Evolutionary conservation across 1,284 basidiomycete species (phyloP).

Genomic region (Porodaedalea pini): DNA sequence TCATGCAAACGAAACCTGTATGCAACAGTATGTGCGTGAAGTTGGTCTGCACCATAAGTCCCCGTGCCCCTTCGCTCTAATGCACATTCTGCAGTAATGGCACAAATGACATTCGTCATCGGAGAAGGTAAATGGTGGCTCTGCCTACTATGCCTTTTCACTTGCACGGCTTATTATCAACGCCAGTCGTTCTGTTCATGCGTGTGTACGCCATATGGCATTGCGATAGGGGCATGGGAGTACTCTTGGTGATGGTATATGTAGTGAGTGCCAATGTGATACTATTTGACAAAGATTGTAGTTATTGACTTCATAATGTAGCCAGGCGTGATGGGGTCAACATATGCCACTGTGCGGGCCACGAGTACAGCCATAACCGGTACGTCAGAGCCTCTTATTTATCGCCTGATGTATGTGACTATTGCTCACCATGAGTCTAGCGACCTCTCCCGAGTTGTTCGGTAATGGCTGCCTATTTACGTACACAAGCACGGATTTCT

Average conservation of each 20-base stretch:
- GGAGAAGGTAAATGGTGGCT: conserved; percentile 4
- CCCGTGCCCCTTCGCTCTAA: not conserved
- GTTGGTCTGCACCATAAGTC: not conserved
- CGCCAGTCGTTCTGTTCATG: conserved; percentile 16
- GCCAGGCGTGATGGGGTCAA: conserved; percentile 9
- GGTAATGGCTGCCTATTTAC: conserved; percentile 6
- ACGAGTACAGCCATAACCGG: conserved; percentile 8
- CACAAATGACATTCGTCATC: conserved; percentile 6
- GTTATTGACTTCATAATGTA: not conserved
- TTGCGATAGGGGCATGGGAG: conserved; percentile 7
- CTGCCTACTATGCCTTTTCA: not conserved
- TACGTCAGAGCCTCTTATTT: not conserved
- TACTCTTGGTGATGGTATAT: conserved; percentile 4
- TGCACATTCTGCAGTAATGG: not conserved
- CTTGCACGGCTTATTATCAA: not conserved
- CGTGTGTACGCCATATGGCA: conserved; percentile 16
- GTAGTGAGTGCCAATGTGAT: conserved; percentile 2
- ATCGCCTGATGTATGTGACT: too few species aligned
- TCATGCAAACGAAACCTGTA: conserved; percentile 3
- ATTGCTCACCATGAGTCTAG: too few species aligned
- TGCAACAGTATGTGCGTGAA: conserved; percentile 1
- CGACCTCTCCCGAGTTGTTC: not conserved
- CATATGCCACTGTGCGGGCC: conserved; percentile 1
- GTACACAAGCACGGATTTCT: conserved; percentile 6
- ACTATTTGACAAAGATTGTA: not conserved